phyloP scores from a whole-genome alignment of 75 land plant species.

The Azolla pinnata region DNA sequence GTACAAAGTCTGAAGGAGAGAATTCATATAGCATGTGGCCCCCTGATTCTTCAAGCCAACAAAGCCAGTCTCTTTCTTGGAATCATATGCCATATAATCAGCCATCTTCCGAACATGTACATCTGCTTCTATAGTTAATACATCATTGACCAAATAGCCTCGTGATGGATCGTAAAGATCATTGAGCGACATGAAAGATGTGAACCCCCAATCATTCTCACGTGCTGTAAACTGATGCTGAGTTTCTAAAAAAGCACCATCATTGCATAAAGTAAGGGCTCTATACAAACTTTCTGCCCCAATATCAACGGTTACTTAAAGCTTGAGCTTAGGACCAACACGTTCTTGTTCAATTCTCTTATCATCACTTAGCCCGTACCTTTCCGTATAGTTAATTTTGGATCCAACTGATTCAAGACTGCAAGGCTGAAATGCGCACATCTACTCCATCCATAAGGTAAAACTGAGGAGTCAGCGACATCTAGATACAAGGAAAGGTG shows the following conservation, averaged over 20 bases:
- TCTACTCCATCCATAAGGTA: constrained; percentile 69
- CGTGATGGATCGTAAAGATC: constrained; percentile 70
- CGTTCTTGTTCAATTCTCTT: no score
- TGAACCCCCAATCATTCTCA: constrained; percentile 97
- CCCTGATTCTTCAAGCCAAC: constrained; percentile 93
- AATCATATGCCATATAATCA: constrained; percentile 80
- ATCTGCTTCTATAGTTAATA: constrained; percentile 57
- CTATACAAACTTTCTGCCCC: no score
- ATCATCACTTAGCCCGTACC: no score
- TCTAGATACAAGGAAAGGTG: constrained; percentile 60
- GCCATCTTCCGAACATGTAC: constrained; percentile 55
- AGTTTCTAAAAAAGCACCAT: no score
- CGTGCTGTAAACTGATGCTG: constrained; percentile 86
- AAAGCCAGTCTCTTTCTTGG: constrained; percentile 86
- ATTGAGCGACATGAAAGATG: constrained; percentile 85
- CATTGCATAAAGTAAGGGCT: no score
- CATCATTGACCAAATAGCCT: constrained; percentile 75
- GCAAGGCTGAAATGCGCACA: constrained; percentile 56
- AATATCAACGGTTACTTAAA: no score
- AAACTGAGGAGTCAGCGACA: constrained; percentile 50
- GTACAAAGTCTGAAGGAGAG: constrained; percentile 68
- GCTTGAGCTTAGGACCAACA: no score
- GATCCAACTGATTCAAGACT: constrained; percentile 50
- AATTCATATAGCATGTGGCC: constrained; percentile 82
- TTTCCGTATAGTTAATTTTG: constrained; percentile 46